Evolutionary conservation across 441 rosid species (phyloP), one percentile per base, ranked within the genome.

Genomic region (Croton setiger): DNA sequence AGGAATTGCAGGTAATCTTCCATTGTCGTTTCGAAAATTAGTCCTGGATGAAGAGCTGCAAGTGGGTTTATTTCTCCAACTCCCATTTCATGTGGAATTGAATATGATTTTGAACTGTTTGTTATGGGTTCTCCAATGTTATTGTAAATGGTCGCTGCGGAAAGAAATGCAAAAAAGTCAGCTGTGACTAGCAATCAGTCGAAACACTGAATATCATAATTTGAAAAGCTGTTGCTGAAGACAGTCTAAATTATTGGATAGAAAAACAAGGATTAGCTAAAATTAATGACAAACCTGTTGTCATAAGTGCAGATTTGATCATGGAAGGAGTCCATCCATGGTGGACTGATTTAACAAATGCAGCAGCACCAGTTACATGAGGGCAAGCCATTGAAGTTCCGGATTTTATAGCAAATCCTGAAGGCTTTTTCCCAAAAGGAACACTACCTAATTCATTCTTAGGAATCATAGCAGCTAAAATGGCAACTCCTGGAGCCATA

Each of bases 341-440:
- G 55, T 72, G 87, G 37, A 83, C 74, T 8, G 96, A 88, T 74
- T 77, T 89, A 7, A 92, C 51, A 48, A 80, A 79, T 1, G 94
- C 94, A 9, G 89, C 90, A 1, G 86, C 92, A 10, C 96, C 97
- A 1, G 91, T 66, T 7, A 89, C 90, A 74, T 92, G 97, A 69
- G 97, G 96, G 78, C 96, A 89, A 49, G 97, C 89, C 96, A 88
- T 88, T 23, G 97, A 91, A 15, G 96, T 89, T 63, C 97, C 96
- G 0, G 97, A 92, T 67, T 36, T 75, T 54, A 82, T 56, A 48
- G 78, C 84, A 68, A 74, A 87, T 23, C 66, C 64, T 6, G 79
- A 47, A 7, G 82, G 78, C 80, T 75, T 72, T 62, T 74, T 58
- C 18, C 80, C 84, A 9, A 27, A 8, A 9, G 77, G 81, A 62